Evolutionary conservation across 1,284 basidiomycete genomes (phyloP).

Genomic region (Earliella scabrosa): DNA sequence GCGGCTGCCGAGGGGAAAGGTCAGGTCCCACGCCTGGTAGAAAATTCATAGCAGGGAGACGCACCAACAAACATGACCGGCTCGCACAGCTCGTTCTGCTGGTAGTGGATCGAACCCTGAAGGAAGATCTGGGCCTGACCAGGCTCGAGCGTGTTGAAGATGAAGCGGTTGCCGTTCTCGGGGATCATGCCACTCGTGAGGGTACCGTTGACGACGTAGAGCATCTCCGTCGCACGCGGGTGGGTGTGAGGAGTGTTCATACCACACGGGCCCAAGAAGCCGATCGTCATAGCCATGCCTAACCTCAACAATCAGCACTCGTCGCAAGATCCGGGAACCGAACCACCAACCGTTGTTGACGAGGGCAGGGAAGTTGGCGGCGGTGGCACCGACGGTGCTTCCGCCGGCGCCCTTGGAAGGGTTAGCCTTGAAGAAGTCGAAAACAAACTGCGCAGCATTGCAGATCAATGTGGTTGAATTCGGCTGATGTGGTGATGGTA

Average conservation of each 20-base stretch:
- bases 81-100: constrained; percentile 38
- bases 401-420: constrained; percentile 30
- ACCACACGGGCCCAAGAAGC: constrained; percentile 36
- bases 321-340: no score
- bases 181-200: constrained; percentile 38
- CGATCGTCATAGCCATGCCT: constrained; percentile 34
- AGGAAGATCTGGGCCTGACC: constrained; percentile 41
- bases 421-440: constrained; percentile 33
- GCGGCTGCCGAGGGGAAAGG: constrained; percentile 25
- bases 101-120: constrained; percentile 41
- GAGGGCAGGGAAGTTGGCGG: constrained; percentile 34
- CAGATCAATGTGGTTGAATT: neutral
- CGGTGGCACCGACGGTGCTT: constrained; percentile 28
- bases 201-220: constrained; percentile 39
- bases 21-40: neutral
- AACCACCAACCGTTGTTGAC: constrained; percentile 27
- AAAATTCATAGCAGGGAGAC: neutral
- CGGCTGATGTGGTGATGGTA: neutral
- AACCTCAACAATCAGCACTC: no score
- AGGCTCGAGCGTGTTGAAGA: constrained; percentile 36
- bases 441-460: constrained; percentile 28
- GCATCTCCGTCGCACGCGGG: constrained; percentile 42
- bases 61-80: constrained; percentile 26
- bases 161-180: constrained; percentile 41
- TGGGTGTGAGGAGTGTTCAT: constrained; percentile 45